phyloP scores from a whole-genome alignment of 306 rosid genomes.

The Vigna trinervia region DNA sequence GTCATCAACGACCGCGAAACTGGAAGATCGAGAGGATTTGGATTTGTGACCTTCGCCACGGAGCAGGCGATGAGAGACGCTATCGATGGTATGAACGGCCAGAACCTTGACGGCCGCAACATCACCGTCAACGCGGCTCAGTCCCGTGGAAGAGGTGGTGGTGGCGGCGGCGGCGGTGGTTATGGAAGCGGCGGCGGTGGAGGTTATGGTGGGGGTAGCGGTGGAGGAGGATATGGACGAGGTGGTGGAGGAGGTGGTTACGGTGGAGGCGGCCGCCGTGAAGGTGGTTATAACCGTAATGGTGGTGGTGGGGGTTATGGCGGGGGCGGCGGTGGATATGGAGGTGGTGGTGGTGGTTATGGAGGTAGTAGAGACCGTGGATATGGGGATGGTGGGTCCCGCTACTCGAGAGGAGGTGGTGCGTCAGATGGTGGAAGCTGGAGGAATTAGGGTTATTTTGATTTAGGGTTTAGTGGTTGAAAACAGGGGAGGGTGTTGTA shows the following conservation, averaged over 20 bases:
- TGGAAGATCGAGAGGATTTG: slow-evolving; percentile 92
- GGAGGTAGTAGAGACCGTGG: slow-evolving; percentile 60
- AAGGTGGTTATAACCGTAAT: slow-evolving; percentile 40
- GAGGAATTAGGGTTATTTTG: slow-evolving; percentile 55
- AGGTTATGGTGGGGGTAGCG: background rate
- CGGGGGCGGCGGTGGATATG: slow-evolving; percentile 27
- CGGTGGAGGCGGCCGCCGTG: slow-evolving; percentile 38
- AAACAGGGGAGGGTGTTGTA: background rate
- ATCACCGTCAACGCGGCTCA: slow-evolving; percentile 97
- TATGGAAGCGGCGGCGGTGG: slow-evolving; percentile 60
- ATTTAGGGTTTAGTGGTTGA: slow-evolving; percentile 1
- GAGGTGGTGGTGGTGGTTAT: slow-evolving; percentile 46
- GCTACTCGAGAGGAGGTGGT: slow-evolving; percentile 60
- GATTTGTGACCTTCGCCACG: slow-evolving; percentile 81
- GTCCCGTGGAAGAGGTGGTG: slow-evolving; percentile 70
- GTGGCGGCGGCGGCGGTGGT: slow-evolving; percentile 55
- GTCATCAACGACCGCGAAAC: slow-evolving; percentile 93
- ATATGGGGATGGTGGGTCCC: slow-evolving; percentile 52
- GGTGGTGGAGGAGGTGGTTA: slow-evolving; percentile 44
- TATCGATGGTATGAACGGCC: slow-evolving; percentile 91
- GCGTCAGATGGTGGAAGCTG: slow-evolving; percentile 70
- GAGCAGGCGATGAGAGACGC: slow-evolving; percentile 86
- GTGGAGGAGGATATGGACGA: slow-evolving; percentile 43
- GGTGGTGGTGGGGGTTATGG: slow-evolving; percentile 47
- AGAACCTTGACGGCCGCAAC: slow-evolving; percentile 81